These are phyloP conservation scores for Mycena sanguinolenta DNA, from an alignment of 768 basidiomycete genomes.

Conservation along the genomic window DNA sequence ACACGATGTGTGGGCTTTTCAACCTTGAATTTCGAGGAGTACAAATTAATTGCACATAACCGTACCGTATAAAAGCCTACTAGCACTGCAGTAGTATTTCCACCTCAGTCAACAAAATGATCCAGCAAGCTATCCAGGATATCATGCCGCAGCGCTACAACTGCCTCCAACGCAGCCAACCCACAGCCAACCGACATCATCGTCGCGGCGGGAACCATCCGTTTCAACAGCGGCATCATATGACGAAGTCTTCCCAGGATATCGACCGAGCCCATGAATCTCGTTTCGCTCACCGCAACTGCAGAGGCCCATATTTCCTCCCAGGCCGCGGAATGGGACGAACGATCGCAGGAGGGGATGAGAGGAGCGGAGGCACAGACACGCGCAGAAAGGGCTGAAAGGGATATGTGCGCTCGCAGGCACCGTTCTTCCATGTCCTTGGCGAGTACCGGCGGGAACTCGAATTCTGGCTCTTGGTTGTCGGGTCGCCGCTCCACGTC, in stretches of 20 bases:
- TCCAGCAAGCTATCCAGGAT: conserved; percentile 54
- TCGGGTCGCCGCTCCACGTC: conserved; percentile 51
- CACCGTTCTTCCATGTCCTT: conserved; percentile 55
- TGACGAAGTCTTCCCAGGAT: conserved; percentile 69
- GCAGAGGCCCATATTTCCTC: conserved; percentile 65
- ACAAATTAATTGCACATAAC: too few relatives aligned
- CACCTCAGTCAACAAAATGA: conserved; percentile 46
- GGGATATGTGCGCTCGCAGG: conserved; percentile 66
- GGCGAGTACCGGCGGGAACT: conserved; percentile 48
- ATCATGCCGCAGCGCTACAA: conserved; percentile 54
- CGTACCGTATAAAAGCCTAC: too few relatives aligned
- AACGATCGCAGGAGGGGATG: conserved; percentile 52
- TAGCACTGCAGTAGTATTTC: not conserved
- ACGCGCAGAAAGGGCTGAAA: conserved; percentile 2
- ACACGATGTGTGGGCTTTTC: too few relatives aligned
- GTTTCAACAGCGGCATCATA: conserved; percentile 56
- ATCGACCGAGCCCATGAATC: conserved; percentile 59
- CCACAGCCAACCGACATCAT: conserved; percentile 57
- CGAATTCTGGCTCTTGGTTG: conserved; percentile 47
- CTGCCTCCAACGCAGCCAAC: conserved; percentile 59
- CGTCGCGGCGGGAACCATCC: conserved; percentile 49
- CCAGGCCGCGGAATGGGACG: conserved; percentile 62
- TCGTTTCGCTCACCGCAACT: conserved; percentile 41
- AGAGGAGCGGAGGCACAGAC: not conserved
- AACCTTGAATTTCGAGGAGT: too few relatives aligned